These are phyloP conservation scores for Cladophialophora immunda DNA, from an alignment of 2,329 filamentous ascomycete genomes.

Conservation along the genomic window DNA sequence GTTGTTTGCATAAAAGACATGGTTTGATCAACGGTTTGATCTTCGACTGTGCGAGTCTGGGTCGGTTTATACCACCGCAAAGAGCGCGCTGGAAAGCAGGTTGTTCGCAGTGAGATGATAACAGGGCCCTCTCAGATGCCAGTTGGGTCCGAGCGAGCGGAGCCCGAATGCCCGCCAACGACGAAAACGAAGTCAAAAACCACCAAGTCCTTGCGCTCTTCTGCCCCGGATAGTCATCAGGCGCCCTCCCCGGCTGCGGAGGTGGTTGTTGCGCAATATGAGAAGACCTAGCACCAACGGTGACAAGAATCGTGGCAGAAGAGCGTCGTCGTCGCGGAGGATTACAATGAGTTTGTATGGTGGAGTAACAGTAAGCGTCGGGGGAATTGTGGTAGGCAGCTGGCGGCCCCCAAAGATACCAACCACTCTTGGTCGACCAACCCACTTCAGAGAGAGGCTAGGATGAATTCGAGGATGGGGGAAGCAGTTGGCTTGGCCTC, in stretches of 20 bases:
- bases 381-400: neutral
- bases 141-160: neutral
- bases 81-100: neutral
- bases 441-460: neutral
- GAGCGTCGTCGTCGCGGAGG: neutral
- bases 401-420: neutral
- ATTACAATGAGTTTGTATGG: neutral
- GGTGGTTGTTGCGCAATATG: neutral
- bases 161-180: neutral
- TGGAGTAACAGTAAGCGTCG: neutral
- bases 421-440: neutral
- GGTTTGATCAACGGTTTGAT: slow-evolving; percentile 9
- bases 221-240: neutral
- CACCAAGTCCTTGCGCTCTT: neutral
- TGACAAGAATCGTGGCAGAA: neutral
- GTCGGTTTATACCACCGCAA: neutral
- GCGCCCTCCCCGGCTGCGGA: neutral
- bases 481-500: neutral
- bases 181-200: neutral
- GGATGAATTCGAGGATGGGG: neutral
- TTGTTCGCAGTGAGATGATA: neutral
- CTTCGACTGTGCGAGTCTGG: neutral
- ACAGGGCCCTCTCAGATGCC: neutral
- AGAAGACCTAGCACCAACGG: neutral
- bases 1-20: slow-evolving; percentile 37